Evolutionary conservation across 768 basidiomycete genomes (phyloP), one percentile per base, ranked within the genome.

Genomic region (Suillus plorans): DNA sequence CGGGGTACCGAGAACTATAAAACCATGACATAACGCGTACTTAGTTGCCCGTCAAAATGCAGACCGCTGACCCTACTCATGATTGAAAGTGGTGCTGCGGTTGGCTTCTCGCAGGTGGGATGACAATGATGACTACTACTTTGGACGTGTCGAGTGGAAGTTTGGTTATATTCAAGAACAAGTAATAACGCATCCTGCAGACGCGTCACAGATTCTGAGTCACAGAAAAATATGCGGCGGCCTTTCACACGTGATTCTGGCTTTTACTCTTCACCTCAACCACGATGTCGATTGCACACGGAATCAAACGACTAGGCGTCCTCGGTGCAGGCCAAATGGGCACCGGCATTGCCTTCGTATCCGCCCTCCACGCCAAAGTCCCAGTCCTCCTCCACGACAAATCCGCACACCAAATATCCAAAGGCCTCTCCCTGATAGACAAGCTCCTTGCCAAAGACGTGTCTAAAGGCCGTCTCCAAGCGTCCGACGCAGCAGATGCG

Each of bases 251-350:
- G 64, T 64, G 64, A 64, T 63, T 63, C n/a, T 13, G 25, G 34
- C 50, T 8, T 25, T 59, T 7, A 7, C 49, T 28, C 25, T 47
- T 7, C 28, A 36, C 13, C 12, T 20, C 39, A 41, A 45, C 45
- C 59, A 70, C 65, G 49, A 87, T 87, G 86, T 78, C 84, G 60
- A 72, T 91, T 62, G 80, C 83, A 22, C 92, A 94, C 70, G 91
- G 90, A 56, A 87, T 95, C 67, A 86, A 85, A 62, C 86, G 81
- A 4, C 78, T 94, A 0, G 94, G 91, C 28, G 86, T 95, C 67
- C 82, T 96, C 42, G 91, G 92, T 53, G 89, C 91, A 22, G 92
- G 92, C 58, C 91, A 94, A 74, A 93, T 92, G 91, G 96, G 96
- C 67, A 87, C 92, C 0, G 97, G 96, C 2, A 98, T 99, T 56